Evolutionary conservation across 2,329 filamentous ascomycete genomes (phyloP), one percentile per base, ranked within the genome.

Genomic region (Purpureocillium lavendulum): DNA sequence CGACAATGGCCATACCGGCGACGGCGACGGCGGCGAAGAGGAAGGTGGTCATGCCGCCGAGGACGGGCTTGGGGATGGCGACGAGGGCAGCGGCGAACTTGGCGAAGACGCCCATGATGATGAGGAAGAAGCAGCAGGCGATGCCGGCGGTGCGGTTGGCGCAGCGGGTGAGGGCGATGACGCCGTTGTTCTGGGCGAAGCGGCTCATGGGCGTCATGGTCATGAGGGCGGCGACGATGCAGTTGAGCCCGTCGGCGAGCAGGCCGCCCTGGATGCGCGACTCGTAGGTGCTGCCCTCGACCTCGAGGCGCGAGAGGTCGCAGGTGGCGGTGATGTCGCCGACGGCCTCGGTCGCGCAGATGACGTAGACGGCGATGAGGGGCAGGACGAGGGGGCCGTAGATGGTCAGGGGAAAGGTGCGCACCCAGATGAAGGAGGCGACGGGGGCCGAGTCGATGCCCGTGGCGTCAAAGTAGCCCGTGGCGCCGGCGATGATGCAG

Each of bases 171-270:
- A 92, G 69, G 0, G 85, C 82, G 44, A 92, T 89, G 38, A 90
- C 84, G 29, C 85, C 85, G 56, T 90, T 89, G 65, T 90, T 90
- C 58, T 89, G 84, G 0, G 85, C 85, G 49, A 89, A 89, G 1
- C 80, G 83, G 2, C 78, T 81, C 76, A 89, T 85, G 24, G 85
- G 84, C 0, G 84, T 85, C 49, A 87, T 84, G 35, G 85, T 90
- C 65, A 80, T 84, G 26, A 92, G 72, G 1, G 80, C 83, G 13
- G 84, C 83, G 13, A 90, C 65, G 46, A 87, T 65, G 29, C 85
- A 84, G 51, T 86, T 87, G 37, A 88, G 49, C 1, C 85, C 86
- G 49, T 92, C 87, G 0, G 84, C 84, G 4, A 92, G 60, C 13
- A 90, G 75, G 28, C 85, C 85, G 11, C 85, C 85, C 59, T 89